Base-by-base conservation (phyloP, 23 red algal genomes). In the Gracilaria domingensis region DNA sequence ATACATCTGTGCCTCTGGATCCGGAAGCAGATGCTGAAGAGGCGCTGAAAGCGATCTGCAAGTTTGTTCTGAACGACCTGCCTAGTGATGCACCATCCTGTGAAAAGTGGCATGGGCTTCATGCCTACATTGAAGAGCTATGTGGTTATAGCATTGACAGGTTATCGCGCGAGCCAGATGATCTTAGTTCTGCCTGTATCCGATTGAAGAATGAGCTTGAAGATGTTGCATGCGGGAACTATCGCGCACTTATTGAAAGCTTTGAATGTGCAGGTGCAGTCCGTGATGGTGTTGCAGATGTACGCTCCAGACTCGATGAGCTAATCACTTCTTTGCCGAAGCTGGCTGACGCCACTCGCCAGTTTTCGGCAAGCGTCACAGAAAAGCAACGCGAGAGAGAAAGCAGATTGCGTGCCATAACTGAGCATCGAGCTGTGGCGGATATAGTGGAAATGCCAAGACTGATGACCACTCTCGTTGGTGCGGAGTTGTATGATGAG, bases 201-300 rank as follows among this genome's bases (percentile, higher is more conserved):
- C 88, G 94, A 23, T 55, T 91, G 42, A 65, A 57, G 42, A 81
- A 66, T 71, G 81, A 84, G 36, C 88, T 96, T 18, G 88, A 96
- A 64, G 94, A 96, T 8, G 94, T 91, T 57, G 64, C 88, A 6
- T 90, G 86, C 55, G 77, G 82, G 8, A 96, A 96, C 39, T 96
- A 96, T 55, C 81, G 94, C 12, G 94, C 94, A 25, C 84, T 96
- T 16, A 96, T 96, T 50, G 86, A 83, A 54, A 83, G 87, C 49
- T 96, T 96, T 69, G 94, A 90, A 37, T 88, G 87, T 79, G 88
- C 94, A 24, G 87, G 82, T 53, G 94, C 94, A 36, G 94, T 96
- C 38, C 81, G 94, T 35, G 84, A 89, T 25, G 89, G 94, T 21
- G 84, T 93, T 6, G 77, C 88, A 33, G 60, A 73, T n/a, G 75